Conservation (phyloP, 108 stramenopile genomes). For the Cyclotella kingstonii region DNA sequence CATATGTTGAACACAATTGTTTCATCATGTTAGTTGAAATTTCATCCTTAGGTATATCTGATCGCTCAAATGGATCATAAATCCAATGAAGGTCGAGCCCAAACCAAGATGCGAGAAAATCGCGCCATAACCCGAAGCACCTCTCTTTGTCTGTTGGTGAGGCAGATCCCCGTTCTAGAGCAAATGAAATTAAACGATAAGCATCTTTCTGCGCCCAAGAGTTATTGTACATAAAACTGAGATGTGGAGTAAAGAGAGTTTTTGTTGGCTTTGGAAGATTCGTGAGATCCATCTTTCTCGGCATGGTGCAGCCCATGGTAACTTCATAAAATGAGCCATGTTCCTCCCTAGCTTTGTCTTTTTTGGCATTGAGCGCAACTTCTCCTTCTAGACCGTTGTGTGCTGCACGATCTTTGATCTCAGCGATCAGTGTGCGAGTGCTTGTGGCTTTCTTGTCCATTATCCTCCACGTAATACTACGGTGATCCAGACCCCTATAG, state of each 20-base stretch:
- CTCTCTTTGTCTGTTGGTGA: slow-evolving; percentile 84
- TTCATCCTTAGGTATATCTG: slow-evolving; percentile 33
- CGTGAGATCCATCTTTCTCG: slow-evolving; percentile 64
- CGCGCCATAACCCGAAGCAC: slow-evolving; percentile 80
- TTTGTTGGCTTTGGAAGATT: slow-evolving; percentile 71
- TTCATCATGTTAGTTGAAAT: slow-evolving; percentile 1
- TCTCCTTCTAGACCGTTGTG: slow-evolving; percentile 73
- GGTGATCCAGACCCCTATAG: slow-evolving; percentile 86
- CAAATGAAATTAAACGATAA: slow-evolving; percentile 78
- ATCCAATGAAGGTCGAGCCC: slow-evolving; percentile 75
- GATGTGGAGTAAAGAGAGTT: slow-evolving; percentile 80
- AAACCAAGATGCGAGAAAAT: slow-evolving; percentile 86
- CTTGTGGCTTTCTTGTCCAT: slow-evolving; percentile 81
- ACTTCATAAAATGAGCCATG: slow-evolving; percentile 81
- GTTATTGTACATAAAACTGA: slow-evolving; percentile 72
- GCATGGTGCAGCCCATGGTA: slow-evolving; percentile 63
- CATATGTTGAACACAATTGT: slow-evolving; percentile 24
- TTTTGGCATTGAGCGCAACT: slow-evolving; percentile 60
- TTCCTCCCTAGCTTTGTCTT: slow-evolving; percentile 87
- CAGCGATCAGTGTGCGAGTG: slow-evolving; percentile 76
- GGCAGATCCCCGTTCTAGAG: slow-evolving; percentile 75
- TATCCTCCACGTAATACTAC: slow-evolving; percentile 81
- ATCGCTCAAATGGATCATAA: slow-evolving; percentile 60
- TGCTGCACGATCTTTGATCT: slow-evolving; percentile 85
- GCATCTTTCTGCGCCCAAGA: slow-evolving; percentile 80